Base-by-base conservation (phyloP, 139 green algal species). In the Chlorokybus atmophyticus region DNA sequence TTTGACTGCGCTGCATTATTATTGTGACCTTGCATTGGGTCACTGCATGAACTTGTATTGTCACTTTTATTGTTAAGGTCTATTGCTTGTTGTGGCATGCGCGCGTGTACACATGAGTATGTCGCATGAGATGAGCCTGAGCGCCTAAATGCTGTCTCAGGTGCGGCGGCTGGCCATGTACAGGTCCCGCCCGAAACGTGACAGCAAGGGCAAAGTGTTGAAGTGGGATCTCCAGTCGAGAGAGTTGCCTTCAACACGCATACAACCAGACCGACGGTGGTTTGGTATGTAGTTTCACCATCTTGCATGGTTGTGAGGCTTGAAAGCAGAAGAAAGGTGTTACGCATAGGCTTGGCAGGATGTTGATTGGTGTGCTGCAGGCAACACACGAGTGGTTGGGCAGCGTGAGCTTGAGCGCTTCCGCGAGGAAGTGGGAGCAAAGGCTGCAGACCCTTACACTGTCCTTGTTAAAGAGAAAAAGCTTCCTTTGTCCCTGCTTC, bases 381-480 rank as follows among this genome's bases (percentile, higher is more conserved):
- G 90, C 53, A 98, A 98, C 78, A 96, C 91, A 8, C 82, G 91
- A 29, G 86, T 96, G 2, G 82, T 97, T 17, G 90, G 90, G 0
- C 85, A 94, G 71, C 90, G 93, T 71, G 87, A 97, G 79, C 76
- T 98, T 28, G 83, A 94, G 57, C 63, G 80, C 50, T 96, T 98
- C 57, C 73, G 88, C 2, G 84, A 92, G 30, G 86, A 96, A 62
- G 94, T 98, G 87, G 71, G 70, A 21, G 71, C 66, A 40, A 94
- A 95, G 70, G 64, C 87, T 21, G 76, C 84, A 57, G 83, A 94
- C 67, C 68, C 82, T 2, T 98, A 94, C 70, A 88, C 85, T 6
- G 90, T 98, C 29, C 62, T 98, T 10, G 61, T 98, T 30, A 76
- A 84, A 1, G 80, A 96, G 69, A 90, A 87, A 73, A 98, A 96